Evolutionary conservation across 129 eudicot species (phyloP), one percentile per base, ranked within the genome.

Genomic region (Tagetes patula): DNA sequence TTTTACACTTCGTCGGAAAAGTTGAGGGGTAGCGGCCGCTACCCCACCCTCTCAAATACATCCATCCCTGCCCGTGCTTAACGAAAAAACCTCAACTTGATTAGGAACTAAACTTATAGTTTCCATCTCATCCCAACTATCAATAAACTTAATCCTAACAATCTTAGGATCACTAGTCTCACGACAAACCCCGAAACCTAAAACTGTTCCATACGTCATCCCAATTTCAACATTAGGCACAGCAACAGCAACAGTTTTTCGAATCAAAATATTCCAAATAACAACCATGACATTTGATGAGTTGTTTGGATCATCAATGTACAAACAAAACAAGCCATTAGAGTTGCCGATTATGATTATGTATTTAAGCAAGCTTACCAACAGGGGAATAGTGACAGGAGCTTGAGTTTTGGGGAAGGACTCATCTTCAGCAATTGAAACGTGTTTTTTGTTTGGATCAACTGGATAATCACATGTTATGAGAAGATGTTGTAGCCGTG

Each of bases 181-280:
- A 42, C 8, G 47, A 42, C 47, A 42, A 42, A 42, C 47, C 6
- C 47, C 47, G 8, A 42, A 42, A 42, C 47, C 47, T 42, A 42
- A 42, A 42, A 42, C 47, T 5, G 47, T 5, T 5, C 8, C 8
- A 42, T 42, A 42, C 8, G 8, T 47, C 8, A 42, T 47, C 14
- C 13, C 53, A 47, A 2, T 8, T 47, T 2, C n/a, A 2, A 11
- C 42, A 62, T 13, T 37, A 62, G 67, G 67, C 27, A 4, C n/a
- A 12, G 0, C 7, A 41, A 39, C n/a, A 65, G 52, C 12, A 13
- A 20, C 52, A 0, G 34, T 8, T 27, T 7, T 65, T 14, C 36
- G 31, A 65, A 65, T 65, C 6, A 52, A 65, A 40, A 45, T 50
- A 65, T 65, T 65, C 52, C 70, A 65, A 14, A 65, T 3, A 65